Conservation (phyloP, 2,329 filamentous ascomycete genomes). For the Fusarium brevicatenulatum region DNA sequence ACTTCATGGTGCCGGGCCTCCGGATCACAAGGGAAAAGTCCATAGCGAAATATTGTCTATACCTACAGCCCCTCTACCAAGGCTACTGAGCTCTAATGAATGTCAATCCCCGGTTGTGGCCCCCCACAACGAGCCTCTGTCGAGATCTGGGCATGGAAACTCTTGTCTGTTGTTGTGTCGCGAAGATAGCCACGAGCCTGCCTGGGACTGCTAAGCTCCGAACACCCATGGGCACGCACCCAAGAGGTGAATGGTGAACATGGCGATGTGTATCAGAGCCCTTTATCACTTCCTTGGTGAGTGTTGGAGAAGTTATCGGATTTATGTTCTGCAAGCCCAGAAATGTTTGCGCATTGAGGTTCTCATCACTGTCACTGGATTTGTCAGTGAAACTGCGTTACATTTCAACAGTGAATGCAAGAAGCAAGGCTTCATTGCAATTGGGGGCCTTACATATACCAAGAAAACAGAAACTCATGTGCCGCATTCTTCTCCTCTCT, state of each 20-base stretch:
- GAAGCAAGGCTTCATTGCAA: not conserved
- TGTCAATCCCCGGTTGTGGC: not conserved
- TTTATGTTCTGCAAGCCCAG: not conserved
- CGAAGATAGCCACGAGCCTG: not conserved
- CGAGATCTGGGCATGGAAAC: not conserved
- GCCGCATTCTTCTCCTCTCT: not conserved
- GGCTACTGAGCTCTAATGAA: not conserved
- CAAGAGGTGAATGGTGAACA: not conserved
- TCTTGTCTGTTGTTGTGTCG: not conserved
- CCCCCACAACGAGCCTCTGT: not conserved
- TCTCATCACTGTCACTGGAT: not conserved
- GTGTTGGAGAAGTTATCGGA: too few relatives aligned
- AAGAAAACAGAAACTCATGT: not conserved
- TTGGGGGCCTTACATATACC: not conserved
- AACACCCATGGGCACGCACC: not conserved
- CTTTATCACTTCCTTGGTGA: not conserved
- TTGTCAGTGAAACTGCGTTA: not conserved
- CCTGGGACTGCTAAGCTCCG: not conserved
- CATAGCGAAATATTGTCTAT: not conserved
- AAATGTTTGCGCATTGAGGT: not conserved
- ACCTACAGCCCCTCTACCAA: not conserved
- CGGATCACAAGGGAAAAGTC: too few relatives aligned
- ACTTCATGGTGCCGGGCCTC: not conserved
- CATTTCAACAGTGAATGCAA: not conserved
- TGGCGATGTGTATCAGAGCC: not conserved